Base-by-base conservation (phyloP, 345 rosid genomes). In the Lepidium aucheri region DNA sequence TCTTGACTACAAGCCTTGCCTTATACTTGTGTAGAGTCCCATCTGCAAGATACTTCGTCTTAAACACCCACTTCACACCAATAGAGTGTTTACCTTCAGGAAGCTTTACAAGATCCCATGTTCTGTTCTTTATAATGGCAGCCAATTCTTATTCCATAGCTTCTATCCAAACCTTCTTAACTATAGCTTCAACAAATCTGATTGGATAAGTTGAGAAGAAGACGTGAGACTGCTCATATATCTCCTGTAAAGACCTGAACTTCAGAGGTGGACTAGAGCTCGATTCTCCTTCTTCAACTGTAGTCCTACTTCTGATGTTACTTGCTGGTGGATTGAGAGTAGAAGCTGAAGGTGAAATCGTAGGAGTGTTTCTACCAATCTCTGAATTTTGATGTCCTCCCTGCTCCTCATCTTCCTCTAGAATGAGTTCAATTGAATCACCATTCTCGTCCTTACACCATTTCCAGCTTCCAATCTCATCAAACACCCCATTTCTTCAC, bases 41-140 rank as follows among this genome's bases (percentile, higher is more conserved):
- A 67, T 74, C 6, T 32, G 33, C 26, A 8, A 41, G 38, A 44
- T 39, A 33, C 8, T 74, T 74, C 0, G 50, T 50, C 24, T 14
- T 67, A 54, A 58, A 59, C 6, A 74, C 67, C 68, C 57, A 74
- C 18, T 74, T 66, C 26, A 50, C 40, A 14, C 77, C 50, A 60
- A 66, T 51, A 2, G 28, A 16, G 4, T 57, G 33, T 12, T 65
- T 58, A 11, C 35, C 15, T 38, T 44, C 1, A n/a, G 40, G 57
- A 24, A 41, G 22, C 17, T 53, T 36, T 4, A 26, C 40, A 7
- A 72, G 13, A 3, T 53, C 1, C 52, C 59, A 55, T 3, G 66
- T 72, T 16, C n/a, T n/a, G n/a, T n/a, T n/a, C n/a, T n/a, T n/a
- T n/a, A n/a, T n/a, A n/a, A n/a, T n/a, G n/a, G n/a, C n/a, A n/a